Base-by-base conservation (phyloP, 2,329 filamentous ascomycete genomes). In the Calonectria henricotiae region DNA sequence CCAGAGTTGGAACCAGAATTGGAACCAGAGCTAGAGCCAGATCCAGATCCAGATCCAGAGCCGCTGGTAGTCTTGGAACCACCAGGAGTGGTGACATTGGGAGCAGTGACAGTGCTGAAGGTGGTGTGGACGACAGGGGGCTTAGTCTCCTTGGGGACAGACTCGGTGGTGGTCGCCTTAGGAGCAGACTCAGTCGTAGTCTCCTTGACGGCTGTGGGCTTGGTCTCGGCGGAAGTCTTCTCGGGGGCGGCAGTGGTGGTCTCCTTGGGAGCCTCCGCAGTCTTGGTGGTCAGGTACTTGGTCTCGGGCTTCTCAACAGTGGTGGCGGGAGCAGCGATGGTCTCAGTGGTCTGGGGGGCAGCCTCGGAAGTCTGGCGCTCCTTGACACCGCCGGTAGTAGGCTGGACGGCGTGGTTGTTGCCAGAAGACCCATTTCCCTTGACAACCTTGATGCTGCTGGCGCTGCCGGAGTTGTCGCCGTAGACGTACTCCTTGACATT, bases 401-500 rank as follows among this genome's bases (percentile, higher is more conserved):
- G 35, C 54, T 74, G 63, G 35, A 68, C 65, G 46, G 69, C 66
- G 41, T 67, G 65, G 65, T 51, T 47, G 25, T 69, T 64, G 23
- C 73, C 77, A 44, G 35, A 69, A 60, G 70, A 71, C 55, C 72
- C 79, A 70, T 82, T 78, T 62, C 81, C 83, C 72, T 82, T 84
- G 75, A 76, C 82, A 63, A 90, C 82, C 75, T 86, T 80, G 83
- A 90, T 89, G 83, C 84, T 87, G 75, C 84, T 69, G 80, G 82
- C 87, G 67, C 78, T 83, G 75, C 88, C 89, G 70, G 82, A 82
- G 71, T 83, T 80, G 81, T 88, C 88, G 23, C 80, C 77, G 76
- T 86, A 90, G 69, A 82, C 77, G 83, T 90, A 90, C 82, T 87
- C 81, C 78, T 83, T 86, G 72, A 86, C 85, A 65, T 82, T 81